Evolutionary conservation across 306 rosid species (phyloP), one percentile per base, ranked within the genome.

Genomic region (Medicago arabica): DNA sequence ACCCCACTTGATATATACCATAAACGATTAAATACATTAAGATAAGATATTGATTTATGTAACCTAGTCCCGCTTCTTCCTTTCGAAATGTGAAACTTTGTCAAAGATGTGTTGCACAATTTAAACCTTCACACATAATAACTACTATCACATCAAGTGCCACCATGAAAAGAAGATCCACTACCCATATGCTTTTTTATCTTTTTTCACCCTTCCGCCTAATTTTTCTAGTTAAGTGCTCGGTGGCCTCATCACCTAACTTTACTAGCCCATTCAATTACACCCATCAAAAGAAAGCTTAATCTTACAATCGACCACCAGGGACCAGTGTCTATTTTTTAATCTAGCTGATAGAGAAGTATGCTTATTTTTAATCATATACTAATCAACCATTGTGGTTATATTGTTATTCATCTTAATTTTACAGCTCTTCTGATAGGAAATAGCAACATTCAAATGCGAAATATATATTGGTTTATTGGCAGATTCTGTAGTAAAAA

Each of bases 141-240:
- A 36, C 72, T 12, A 62, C 63, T 14, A 44, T 76, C 78, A 51
- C 59, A 77, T 74, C 87, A 81, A 84, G 49, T 50, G 46, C 63
- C 69, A 40, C 74, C 77, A 72, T 70, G 16, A 70, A 76, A 85
- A 78, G 79, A 78, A 74, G 83, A 63, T 69, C 83, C 81, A 77
- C 70, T 66, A 75, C 80, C 80, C 76, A 85, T 85, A 81, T 81
- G 88, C 81, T 40, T 74, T 28, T 59, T 76, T 18, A 68, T 63
- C 50, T 64, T 59, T 59, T 71, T 72, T 67, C 44, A 66, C 51
- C 28, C 69, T 59, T 71, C 6, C 4, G 10, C 75, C 87, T 77
- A 77, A 72, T 60, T 39, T 68, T 36, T 60, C 71, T 76, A 69
- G 19, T 40, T 63, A 1, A 40, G 11, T 21, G 39, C 41, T 5